Base-by-base conservation (phyloP, 2,329 filamentous ascomycete species). In the Neoascochyta sp. region DNA sequence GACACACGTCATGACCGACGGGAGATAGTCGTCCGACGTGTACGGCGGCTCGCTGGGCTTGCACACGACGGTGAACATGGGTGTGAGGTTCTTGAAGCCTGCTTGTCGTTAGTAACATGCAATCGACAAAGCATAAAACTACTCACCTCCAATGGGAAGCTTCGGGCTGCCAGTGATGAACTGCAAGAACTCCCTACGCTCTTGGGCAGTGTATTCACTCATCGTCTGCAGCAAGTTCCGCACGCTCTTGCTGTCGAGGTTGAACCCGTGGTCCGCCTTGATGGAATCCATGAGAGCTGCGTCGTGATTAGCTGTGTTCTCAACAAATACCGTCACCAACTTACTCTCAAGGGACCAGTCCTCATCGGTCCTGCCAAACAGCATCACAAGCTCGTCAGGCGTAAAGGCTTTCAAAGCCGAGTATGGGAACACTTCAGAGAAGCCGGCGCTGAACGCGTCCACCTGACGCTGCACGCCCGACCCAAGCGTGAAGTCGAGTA, bases 1-100 rank as follows among this genome's bases (percentile, higher is more conserved):
- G 65, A 95, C 92, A 62, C 93, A 98, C 8, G 93, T 98, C 93
- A 98, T 98, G 62, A 98, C 93, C 60, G 89, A 96, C 9, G 93
- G 92, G n/a, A 98, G 75, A 55, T 96, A 98, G 67, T 98, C 92
- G 57, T 98, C 92, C 4, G 90, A 90, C 3, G 82, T 83, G 62
- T 89, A 92, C 2, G 92, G 92, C 10, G 87, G 80, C 58, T 98
- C 92, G 63, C 86, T 94, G n/a, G 90, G 90, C 65, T 95, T 95
- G 74, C 92, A 96, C 23, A 98, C 92, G 41, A 98, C 92, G 3
- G 92, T 98, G 61, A 98, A 96, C 82, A 96, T 95, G 12, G 92
- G 92, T 2, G 88, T 96, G 41, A 98, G 78, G 62, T 82, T 86
- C 69, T 93, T 95, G 76, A 98, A 98, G 38, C 92, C 89, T 95